Conservation (phyloP, 2,329 filamentous ascomycete genomes). For the Beauveria brongniartii region DNA sequence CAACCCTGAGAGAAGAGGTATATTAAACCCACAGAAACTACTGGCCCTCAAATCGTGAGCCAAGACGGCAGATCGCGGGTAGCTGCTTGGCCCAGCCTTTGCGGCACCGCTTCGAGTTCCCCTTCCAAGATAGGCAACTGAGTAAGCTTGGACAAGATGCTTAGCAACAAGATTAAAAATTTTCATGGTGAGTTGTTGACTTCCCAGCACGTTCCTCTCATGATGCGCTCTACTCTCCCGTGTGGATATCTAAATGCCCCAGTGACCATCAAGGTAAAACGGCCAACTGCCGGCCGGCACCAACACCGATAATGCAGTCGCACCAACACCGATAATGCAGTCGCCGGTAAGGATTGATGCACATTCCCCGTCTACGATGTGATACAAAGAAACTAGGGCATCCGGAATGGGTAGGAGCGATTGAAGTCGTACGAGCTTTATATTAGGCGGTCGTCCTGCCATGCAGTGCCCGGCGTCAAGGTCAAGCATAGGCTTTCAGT, state of each 20-base stretch:
- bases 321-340: not conserved
- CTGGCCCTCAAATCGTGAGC: not conserved
- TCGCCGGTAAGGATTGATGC: not conserved
- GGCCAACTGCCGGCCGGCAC: conserved; percentile 3
- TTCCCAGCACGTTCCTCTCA: not conserved
- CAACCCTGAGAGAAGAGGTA: conserved; percentile 3
- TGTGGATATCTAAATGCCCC: not conserved
- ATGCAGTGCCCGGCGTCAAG: not conserved
- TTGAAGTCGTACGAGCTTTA: not conserved
- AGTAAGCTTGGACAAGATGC: not conserved
- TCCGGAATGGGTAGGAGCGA: not conserved
- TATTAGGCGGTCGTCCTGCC: not conserved
- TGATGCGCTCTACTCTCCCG: not conserved
- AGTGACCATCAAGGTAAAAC: conserved; percentile 1
- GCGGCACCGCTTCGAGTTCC: not conserved
- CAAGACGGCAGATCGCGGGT: not conserved
- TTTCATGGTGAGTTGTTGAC: not conserved
- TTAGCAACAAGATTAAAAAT: not conserved
- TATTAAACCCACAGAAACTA: not conserved
- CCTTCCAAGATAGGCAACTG: not conserved
- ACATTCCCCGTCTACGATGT: not conserved
- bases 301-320: not conserved
- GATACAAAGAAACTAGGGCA: not conserved
- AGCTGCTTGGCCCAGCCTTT: not conserved
- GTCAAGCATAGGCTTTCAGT: not conserved